Percentiles rank a stretch among this genome's conserved stretches.
phyloP scores from a whole-genome alignment of 352 stramenopile species.

The Plasmopara halstedii region DNA sequence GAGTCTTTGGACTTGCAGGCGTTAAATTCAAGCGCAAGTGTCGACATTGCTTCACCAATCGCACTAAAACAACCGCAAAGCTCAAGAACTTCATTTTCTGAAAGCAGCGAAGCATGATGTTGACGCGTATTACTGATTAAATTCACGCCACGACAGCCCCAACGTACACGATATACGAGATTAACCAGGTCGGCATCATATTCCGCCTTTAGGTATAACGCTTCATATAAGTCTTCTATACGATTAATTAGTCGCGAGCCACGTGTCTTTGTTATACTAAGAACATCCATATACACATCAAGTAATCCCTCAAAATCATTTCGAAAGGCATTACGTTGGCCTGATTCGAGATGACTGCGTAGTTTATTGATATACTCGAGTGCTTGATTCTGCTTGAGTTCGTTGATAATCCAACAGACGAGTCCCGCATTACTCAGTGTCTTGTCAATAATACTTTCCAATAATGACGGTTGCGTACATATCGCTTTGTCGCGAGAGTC shows the following conservation, averaged over 20 bases:
- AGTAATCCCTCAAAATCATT: constrained; percentile 24
- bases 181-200: constrained; percentile 18
- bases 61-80: constrained; percentile 26
- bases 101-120: constrained; percentile 14
- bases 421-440: constrained; percentile 21
- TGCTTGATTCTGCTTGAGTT: constrained; percentile 8
- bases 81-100: constrained; percentile 23
- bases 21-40: constrained; percentile 20
- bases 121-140: constrained; percentile 21
- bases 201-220: constrained; percentile 14
- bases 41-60: constrained; percentile 21
- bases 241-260: constrained; percentile 19
- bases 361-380: constrained; percentile 9
- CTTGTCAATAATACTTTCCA: constrained; percentile 9
- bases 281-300: constrained; percentile 22
- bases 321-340: constrained; percentile 19
- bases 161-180: constrained; percentile 25
- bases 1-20: constrained; percentile 7
- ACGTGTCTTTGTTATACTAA: constrained; percentile 15
- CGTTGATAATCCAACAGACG: constrained; percentile 14
- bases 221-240: constrained; percentile 26
- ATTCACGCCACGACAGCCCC: constrained; percentile 21
- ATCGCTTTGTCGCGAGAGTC: constrained; percentile 10
- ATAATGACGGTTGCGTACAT: constrained; percentile 12
- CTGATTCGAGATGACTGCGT: constrained; percentile 6